Base-by-base conservation (phyloP, 169 alveolate genomes). In the Plasmodium blacklocki region DNA sequence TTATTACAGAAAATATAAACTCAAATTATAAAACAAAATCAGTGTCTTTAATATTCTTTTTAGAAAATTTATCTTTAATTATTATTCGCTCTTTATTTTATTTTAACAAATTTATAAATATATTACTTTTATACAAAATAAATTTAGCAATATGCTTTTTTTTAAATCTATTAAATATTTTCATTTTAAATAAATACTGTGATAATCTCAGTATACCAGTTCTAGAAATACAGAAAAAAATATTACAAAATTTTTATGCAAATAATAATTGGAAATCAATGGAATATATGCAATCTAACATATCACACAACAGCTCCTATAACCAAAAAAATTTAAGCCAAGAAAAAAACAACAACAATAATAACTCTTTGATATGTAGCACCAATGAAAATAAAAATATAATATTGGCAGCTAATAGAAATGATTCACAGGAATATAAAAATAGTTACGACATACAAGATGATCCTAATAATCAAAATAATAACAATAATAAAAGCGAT, bases 1-100 rank as follows among this genome's bases (percentile, higher is more conserved):
- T 62, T 47, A 74, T 60, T 12, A 74, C 59, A 26, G 88, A 74
- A 66, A 62, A 62, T 45, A 52, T 74, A 18, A 74, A 74, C 12
- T 6, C 63, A 2, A 74, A 2, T 2, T 29, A 74, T 50, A 74
- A 43, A 45, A 23, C 74, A 4, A 74, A 60, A 18, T 21, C 70
- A 14, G 50, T 62, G 1, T 74, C 39, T 26, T 15, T 49, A 12
- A 74, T 74, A 12, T 26, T 60, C 14, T 45, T 50, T 5, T 21
- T 74, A 9, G 74, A 60, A 23, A 52, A 60, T 0, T 11, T 39
- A 9, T 54, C 67, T 14, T 7, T 60, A 21, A n/a, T 74, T 62
- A 12, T 60, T 9, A 60, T 15, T 29, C 88, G 74, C 18, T 15
- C 49, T 2, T 9, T 74, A 6, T 45, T 74, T 62, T 14, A 2